Percentiles rank a stretch among this genome's conserved stretches.
Conservation (phyloP, 169 alveolate species). For the Babesia ovata region DNA sequence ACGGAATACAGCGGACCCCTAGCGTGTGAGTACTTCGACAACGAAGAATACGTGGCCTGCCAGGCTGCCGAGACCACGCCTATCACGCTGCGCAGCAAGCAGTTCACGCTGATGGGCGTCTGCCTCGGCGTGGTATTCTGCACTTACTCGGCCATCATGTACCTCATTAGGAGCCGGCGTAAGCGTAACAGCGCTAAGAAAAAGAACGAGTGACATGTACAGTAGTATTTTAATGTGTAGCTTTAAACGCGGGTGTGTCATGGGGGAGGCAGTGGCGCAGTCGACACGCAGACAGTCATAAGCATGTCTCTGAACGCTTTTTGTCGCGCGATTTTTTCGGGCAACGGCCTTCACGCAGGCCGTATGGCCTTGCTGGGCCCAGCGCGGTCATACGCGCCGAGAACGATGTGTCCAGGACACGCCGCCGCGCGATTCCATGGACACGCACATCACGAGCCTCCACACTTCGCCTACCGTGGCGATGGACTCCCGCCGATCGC, state of each 20-base stretch:
- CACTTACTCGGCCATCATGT: not conserved
- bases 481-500: conserved; percentile 58
- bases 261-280: conserved; percentile 6
- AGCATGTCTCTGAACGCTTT: not conserved
- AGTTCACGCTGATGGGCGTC: conserved; percentile 36
- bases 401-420: not conserved
- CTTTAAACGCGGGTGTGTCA: not conserved
- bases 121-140: conserved; percentile 35
- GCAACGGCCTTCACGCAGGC: not conserved
- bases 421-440: conserved; percentile 10
- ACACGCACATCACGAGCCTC: conserved; percentile 63
- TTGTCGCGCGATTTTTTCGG: not conserved
- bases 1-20: conserved; percentile 14
- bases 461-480: conserved; percentile 63
- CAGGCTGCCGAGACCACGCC: conserved; percentile 8
- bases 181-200: not conserved
- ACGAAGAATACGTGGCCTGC: conserved; percentile 61
- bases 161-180: conserved; percentile 4
- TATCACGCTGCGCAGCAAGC: conserved; percentile 26
- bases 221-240: not conserved
- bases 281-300: not conserved
- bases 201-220: conserved; percentile 1
- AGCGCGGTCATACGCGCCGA: no score
- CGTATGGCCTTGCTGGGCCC: no score
- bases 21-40: conserved; percentile 54